Evolutionary conservation across 768 basidiomycete genomes (phyloP).

Genomic region (Crassisporium funariophilum): DNA sequence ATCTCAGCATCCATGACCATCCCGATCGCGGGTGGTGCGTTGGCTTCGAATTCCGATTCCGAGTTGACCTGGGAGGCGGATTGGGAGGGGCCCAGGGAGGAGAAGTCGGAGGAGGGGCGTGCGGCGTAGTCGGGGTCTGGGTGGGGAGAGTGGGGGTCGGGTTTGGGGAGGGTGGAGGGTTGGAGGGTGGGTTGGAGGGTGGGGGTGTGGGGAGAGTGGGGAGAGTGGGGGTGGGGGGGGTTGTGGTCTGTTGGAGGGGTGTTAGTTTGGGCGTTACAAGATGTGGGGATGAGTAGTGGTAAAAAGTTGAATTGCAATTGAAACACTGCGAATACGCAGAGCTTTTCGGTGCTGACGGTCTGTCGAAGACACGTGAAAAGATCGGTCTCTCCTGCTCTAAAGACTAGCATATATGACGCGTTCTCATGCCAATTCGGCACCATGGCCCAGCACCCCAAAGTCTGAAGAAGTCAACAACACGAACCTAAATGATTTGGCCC

Average conservation of each 20-base stretch:
- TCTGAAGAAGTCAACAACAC: not conserved
- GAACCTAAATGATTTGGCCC: constrained; percentile 6
- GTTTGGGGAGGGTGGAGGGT: not conserved
- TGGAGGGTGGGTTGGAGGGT: constrained; percentile 1
- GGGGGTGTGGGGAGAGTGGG: too few relatives aligned
- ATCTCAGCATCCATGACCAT: constrained; percentile 17
- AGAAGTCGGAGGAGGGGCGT: constrained; percentile 66
- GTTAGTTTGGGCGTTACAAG: too few relatives aligned
- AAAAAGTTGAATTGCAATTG: not conserved
- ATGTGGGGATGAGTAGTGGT: not conserved
- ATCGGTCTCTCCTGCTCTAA: too few relatives aligned
- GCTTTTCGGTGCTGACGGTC: too few relatives aligned
- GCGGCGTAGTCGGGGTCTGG: constrained; percentile 15
- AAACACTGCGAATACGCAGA: not conserved
- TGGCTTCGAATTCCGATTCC: too few relatives aligned
- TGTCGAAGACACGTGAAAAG: too few relatives aligned
- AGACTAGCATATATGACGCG: too few relatives aligned
- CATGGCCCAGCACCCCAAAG: too few relatives aligned
- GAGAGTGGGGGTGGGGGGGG: too few relatives aligned
- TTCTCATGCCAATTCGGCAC: too few relatives aligned
- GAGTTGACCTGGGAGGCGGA: too few relatives aligned
- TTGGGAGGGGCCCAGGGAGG: constrained; percentile 55
- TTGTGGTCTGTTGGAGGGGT: too few relatives aligned
- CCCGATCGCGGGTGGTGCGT: constrained; percentile 9
- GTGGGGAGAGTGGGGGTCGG: constrained; percentile 2